These are phyloP conservation scores for Mayamaea pseudoterrestris DNA, from an alignment of 108 stramenopile genomes.

Conservation along the genomic window DNA sequence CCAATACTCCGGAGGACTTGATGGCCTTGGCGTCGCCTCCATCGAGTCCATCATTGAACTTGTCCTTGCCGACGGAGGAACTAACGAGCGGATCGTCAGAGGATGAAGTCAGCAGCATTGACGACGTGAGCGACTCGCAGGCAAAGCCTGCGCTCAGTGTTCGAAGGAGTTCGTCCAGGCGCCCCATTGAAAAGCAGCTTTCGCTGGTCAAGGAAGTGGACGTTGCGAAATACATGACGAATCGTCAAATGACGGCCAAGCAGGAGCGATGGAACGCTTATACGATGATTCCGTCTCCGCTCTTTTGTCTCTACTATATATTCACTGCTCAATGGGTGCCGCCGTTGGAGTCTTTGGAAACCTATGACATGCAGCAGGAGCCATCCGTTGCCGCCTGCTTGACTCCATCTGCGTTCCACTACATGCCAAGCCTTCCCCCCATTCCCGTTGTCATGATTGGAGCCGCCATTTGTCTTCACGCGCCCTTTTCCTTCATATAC, in stretches of 20 bases:
- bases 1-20: no score
- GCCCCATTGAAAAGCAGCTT: no score
- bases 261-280: slow-evolving; percentile 68
- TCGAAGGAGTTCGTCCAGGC: no score
- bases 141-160: no score
- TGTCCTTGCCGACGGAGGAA: no score
- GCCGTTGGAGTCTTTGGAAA: background rate
- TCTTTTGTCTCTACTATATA: slow-evolving; percentile 40
- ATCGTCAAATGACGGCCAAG: slow-evolving; percentile 54
- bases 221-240: slow-evolving; percentile 31
- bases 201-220: no score
- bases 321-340: slow-evolving; percentile 47
- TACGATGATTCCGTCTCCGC: slow-evolving; percentile 44
- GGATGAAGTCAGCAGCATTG: no score
- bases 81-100: no score
- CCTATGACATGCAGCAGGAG: background rate
- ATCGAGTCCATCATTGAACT: no score
- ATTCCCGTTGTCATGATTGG: slow-evolving; percentile 26
- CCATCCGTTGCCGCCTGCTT: background rate
- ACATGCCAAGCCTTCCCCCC: slow-evolving; percentile 52
- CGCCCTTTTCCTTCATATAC: slow-evolving; percentile 59
- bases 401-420: slow-evolving; percentile 9
- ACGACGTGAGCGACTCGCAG: no score
- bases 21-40: no score
- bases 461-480: slow-evolving; percentile 39